phyloP scores from a whole-genome alignment of 352 stramenopile genomes.

The Pythium aristosporum region DNA sequence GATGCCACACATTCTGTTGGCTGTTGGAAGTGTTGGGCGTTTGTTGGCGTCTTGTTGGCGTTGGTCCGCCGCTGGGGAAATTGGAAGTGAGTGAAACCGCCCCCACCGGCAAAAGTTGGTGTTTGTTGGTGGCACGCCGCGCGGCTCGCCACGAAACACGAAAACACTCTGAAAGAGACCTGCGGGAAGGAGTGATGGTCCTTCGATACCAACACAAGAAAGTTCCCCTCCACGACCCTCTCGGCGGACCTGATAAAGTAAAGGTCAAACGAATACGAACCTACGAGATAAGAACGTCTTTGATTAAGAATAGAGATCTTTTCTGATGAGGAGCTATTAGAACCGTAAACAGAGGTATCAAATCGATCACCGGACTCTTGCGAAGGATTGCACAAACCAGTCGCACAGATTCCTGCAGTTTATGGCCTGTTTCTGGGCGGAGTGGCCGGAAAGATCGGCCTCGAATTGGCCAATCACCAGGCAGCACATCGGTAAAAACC shows the following conservation, averaged over 20 bases:
- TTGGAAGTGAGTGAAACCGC: too few relatives aligned
- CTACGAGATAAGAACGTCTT: neutral
- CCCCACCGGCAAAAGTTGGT: too few relatives aligned
- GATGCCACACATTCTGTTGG: conserved; percentile 96
- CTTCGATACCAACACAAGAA: conserved; percentile 28
- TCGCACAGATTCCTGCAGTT: conserved; percentile 2
- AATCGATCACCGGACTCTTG: too few relatives aligned
- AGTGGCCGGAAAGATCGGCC: conserved; percentile 11
- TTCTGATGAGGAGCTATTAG: too few relatives aligned
- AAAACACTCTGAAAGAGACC: neutral
- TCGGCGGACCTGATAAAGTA: neutral
- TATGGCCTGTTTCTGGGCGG: conserved; percentile 10
- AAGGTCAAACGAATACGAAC: neutral
- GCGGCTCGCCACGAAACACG: too few relatives aligned
- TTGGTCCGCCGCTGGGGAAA: too few relatives aligned
- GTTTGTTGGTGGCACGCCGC: too few relatives aligned
- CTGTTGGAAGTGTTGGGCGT: neutral
- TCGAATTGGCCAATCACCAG: conserved; percentile 6
- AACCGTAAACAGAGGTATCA: conserved; percentile 4
- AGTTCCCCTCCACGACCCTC: conserved; percentile 23
- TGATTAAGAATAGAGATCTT: neutral
- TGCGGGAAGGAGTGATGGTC: conserved; percentile 22
- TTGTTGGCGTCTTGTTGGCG: neutral
- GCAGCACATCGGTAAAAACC: too few relatives aligned
- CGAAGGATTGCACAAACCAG: conserved; percentile 20